Conservation (phyloP, 352 stramenopile species). For the Pythium volutum region DNA sequence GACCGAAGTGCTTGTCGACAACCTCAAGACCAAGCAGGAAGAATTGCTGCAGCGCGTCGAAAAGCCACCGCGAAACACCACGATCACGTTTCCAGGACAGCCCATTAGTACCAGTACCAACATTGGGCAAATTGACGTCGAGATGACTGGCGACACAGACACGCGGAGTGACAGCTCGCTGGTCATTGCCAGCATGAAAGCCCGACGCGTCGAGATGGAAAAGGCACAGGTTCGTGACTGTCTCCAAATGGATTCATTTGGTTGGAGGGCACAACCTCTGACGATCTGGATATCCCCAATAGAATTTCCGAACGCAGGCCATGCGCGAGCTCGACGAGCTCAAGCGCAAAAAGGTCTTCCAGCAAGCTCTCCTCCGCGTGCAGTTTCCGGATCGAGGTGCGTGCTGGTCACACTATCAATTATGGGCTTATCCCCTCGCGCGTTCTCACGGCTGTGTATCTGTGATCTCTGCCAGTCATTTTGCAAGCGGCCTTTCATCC, state of each 20-base stretch:
- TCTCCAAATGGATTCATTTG: too few species aligned
- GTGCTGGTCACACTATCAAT: too few species aligned
- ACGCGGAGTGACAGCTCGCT: constrained; percentile 58
- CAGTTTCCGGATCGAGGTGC: constrained; percentile 83
- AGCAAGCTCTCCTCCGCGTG: constrained; percentile 70
- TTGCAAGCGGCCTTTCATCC: constrained; percentile 84
- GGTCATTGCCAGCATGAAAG: constrained; percentile 74
- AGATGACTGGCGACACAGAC: constrained; percentile 22
- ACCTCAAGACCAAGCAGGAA: constrained; percentile 76
- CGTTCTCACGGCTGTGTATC: background rate
- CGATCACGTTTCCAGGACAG: constrained; percentile 39
- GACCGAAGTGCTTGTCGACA: constrained; percentile 74
- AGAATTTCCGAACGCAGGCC: constrained; percentile 84
- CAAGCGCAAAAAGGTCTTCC: constrained; percentile 80
- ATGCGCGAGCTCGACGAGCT: constrained; percentile 88
- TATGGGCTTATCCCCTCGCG: too few species aligned
- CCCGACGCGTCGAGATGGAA: constrained; percentile 65
- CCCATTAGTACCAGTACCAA: constrained; percentile 5
- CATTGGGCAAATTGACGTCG: constrained; percentile 5
- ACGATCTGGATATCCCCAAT: background rate
- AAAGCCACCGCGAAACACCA: constrained; percentile 68
- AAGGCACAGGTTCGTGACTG: constrained; percentile 65
- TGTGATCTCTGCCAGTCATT: constrained; percentile 36
- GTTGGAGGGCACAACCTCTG: too few species aligned
- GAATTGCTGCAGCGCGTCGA: constrained; percentile 49